These are phyloP conservation scores for Lenzites betulinus DNA, from an alignment of 768 basidiomycete genomes.

Conservation along the genomic window DNA sequence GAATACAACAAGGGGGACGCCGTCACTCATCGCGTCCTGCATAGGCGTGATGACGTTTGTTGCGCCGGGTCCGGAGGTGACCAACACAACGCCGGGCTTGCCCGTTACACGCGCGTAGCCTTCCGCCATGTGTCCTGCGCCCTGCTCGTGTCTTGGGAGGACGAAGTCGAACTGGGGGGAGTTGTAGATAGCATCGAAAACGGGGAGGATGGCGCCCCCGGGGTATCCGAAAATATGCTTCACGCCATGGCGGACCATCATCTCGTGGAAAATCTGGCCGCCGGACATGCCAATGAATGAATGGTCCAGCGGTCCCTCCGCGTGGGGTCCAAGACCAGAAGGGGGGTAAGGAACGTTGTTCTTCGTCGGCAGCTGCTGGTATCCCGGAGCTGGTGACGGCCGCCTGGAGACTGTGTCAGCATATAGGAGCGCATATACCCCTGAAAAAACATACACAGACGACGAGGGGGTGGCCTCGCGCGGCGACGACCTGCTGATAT, in stretches of 20 bases:
- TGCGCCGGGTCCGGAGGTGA: conserved; percentile 96
- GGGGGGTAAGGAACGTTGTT: conserved; percentile 40
- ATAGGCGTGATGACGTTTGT: conserved; percentile 98
- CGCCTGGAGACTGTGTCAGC: conserved; percentile 45
- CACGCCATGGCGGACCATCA: conserved; percentile 97
- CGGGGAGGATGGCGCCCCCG: conserved; percentile 96
- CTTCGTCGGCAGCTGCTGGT: conserved; percentile 50
- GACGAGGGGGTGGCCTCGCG: conserved; percentile 64
- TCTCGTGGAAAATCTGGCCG: conserved; percentile 98
- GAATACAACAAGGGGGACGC: conserved; percentile 93
- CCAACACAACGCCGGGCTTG: conserved; percentile 95
- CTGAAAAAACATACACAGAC: conserved; percentile 49
- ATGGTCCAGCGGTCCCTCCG: conserved; percentile 62
- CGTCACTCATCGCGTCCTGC: conserved; percentile 96
- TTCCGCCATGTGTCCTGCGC: conserved; percentile 98
- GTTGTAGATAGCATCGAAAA: conserved; percentile 99
- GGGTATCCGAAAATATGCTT: conserved; percentile 99
- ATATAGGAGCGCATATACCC: neutral
- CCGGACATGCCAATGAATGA: conserved; percentile 94
- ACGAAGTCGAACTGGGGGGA: conserved; percentile 94
- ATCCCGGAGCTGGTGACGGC: conserved; percentile 59
- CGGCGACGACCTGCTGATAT: conserved; percentile 68
- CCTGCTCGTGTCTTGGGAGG: conserved; percentile 95
- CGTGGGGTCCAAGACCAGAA: conserved; percentile 37
- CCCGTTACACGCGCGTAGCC: conserved; percentile 98